Conservation (phyloP, 1,139 yeast genomes). For the Blastobotrys petasosporus region DNA sequence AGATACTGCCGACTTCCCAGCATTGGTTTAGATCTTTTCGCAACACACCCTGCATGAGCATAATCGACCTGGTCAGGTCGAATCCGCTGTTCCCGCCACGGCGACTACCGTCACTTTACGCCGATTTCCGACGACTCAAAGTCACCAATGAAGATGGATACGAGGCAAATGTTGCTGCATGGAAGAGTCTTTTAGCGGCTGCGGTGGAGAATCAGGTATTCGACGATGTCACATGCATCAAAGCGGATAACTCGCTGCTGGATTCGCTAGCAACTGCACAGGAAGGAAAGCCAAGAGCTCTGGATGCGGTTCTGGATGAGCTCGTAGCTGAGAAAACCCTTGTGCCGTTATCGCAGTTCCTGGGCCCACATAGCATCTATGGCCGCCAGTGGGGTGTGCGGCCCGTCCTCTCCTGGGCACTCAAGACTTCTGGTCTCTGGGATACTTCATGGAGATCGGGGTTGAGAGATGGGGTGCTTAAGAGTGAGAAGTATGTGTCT, state of each 20-base stretch:
- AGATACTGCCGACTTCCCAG: too few species aligned
- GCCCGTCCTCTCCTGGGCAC: slow-evolving; percentile 23
- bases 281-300: slow-evolving; percentile 33
- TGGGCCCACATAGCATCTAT: slow-evolving; percentile 16
- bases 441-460: slow-evolving; percentile 23
- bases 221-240: slow-evolving; percentile 21
- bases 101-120: slow-evolving; percentile 57
- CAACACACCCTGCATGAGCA: background rate
- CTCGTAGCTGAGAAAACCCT: slow-evolving; percentile 26
- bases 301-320: slow-evolving; percentile 32
- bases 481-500: slow-evolving; percentile 26
- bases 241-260: slow-evolving; percentile 28
- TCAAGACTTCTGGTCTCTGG: slow-evolving; percentile 20
- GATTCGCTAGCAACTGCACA: slow-evolving; percentile 25
- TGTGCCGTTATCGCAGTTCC: slow-evolving; percentile 23
- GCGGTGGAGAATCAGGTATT: slow-evolving; percentile 18
- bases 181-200: slow-evolving; percentile 39
- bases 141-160: slow-evolving; percentile 61
- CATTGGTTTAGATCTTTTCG: too few species aligned
- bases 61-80: slow-evolving; percentile 9
- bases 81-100: slow-evolving; percentile 40
- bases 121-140: slow-evolving; percentile 49
- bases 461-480: slow-evolving; percentile 19
- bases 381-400: slow-evolving; percentile 16
- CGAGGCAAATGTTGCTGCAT: slow-evolving; percentile 61